These are phyloP conservation scores for Phaeophleospora eucalypticola DNA, from an alignment of 2,329 filamentous ascomycete genomes.

Conservation along the genomic window DNA sequence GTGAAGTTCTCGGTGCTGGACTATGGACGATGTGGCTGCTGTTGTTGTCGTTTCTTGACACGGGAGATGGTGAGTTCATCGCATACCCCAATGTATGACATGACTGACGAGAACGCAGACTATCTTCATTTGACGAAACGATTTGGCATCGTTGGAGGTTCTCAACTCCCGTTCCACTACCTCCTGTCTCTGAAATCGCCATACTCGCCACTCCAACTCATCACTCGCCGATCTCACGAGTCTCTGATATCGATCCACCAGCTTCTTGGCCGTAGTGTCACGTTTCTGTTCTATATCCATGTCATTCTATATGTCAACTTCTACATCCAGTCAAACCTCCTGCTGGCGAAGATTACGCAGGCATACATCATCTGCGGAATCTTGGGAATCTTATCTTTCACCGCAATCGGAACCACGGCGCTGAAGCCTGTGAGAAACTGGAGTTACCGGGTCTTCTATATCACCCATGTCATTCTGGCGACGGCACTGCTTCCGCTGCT, in stretches of 20 bases:
- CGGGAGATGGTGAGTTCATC: slow-evolving; percentile 50
- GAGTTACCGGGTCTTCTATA: slow-evolving; percentile 54
- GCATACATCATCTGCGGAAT: slow-evolving; percentile 57
- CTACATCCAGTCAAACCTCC: slow-evolving; percentile 49
- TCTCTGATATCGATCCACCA: slow-evolving; percentile 56
- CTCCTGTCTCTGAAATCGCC: slow-evolving; percentile 51
- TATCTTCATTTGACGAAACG: slow-evolving; percentile 62
- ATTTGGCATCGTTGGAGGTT: slow-evolving; percentile 56
- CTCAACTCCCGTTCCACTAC: slow-evolving; percentile 58
- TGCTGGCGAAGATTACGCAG: slow-evolving; percentile 53
- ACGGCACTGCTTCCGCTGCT: slow-evolving; percentile 46
- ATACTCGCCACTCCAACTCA: slow-evolving; percentile 48
- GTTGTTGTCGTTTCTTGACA: slow-evolving; percentile 47
- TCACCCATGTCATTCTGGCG: slow-evolving; percentile 52
- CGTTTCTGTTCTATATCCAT: slow-evolving; percentile 50
- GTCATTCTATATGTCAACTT: slow-evolving; percentile 55
- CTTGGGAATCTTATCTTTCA: slow-evolving; percentile 43
- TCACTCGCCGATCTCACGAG: slow-evolving; percentile 54
- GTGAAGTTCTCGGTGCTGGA: slow-evolving; percentile 46
- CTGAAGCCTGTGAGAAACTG: slow-evolving; percentile 44
- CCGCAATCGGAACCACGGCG: slow-evolving; percentile 47
- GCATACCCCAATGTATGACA: background rate
- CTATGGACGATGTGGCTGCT: slow-evolving; percentile 53
- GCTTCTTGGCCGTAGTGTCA: slow-evolving; percentile 53
- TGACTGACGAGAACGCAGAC: slow-evolving; percentile 39